phyloP scores from a whole-genome alignment of 2,329 filamentous ascomycete species.

The Chrysoporthe deuterocubensis region DNA sequence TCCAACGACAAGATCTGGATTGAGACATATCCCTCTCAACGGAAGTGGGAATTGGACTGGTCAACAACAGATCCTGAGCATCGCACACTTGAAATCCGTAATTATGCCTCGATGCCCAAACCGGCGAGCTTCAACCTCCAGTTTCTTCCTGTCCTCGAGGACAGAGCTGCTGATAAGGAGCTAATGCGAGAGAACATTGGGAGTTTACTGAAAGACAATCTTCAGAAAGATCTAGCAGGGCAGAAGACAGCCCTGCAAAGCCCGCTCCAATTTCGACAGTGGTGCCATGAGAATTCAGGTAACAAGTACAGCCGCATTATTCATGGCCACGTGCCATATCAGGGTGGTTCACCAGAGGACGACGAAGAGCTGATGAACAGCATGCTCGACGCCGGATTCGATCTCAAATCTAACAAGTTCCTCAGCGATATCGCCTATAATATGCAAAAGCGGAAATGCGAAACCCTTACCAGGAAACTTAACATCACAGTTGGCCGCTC shows the following conservation, averaged over 20 bases:
- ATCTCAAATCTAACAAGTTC: constrained; percentile 50
- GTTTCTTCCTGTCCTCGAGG: constrained; percentile 69
- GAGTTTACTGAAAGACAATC: constrained; percentile 51
- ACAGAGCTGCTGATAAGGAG: constrained; percentile 53
- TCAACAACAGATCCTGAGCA: constrained; percentile 48
- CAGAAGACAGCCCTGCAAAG: constrained; percentile 56
- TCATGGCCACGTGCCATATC: constrained; percentile 46
- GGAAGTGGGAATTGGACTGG: constrained; percentile 66
- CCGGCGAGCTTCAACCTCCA: constrained; percentile 67
- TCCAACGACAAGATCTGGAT: constrained; percentile 62
- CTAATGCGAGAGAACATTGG: constrained; percentile 54
- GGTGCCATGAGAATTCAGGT: constrained; percentile 50
- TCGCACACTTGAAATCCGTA: constrained; percentile 68
- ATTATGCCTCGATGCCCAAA: constrained; percentile 44
- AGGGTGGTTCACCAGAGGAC: constrained; percentile 54
- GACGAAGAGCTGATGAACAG: constrained; percentile 57
- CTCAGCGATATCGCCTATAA: constrained; percentile 52
- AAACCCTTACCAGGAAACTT: constrained; percentile 57
- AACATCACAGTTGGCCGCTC: constrained; percentile 66
- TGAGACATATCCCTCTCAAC: constrained; percentile 67
- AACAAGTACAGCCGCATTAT: constrained; percentile 43
- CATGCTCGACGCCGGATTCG: constrained; percentile 65
- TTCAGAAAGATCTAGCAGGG: constrained; percentile 56
- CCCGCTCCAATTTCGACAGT: constrained; percentile 56
- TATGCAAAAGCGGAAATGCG: constrained; percentile 56